Evolutionary conservation across 345 rosid genomes (phyloP).

Genomic region (Limnanthes douglasii): DNA sequence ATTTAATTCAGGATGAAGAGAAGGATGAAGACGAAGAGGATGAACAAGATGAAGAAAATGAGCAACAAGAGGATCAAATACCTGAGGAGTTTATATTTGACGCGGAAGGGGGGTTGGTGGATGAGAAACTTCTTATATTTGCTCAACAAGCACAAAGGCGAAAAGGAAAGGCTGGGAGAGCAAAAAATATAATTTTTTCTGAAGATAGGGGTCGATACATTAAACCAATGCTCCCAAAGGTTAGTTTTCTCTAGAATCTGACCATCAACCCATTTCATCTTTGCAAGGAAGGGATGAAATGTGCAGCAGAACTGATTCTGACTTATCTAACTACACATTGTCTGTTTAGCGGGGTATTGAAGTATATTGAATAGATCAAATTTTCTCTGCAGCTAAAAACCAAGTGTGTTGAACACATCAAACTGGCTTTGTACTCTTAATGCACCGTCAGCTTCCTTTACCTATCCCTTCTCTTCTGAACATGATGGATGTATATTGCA

Average conservation of each 20-base stretch:
- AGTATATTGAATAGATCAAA: too few relatives aligned
- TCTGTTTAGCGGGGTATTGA: too few relatives aligned
- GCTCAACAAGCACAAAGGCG: constrained; percentile 96
- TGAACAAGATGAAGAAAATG: constrained; percentile 51
- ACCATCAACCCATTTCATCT: neutral
- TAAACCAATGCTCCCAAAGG: constrained; percentile 99
- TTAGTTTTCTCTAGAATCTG: constrained; percentile 16
- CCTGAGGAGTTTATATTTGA: constrained; percentile 97
- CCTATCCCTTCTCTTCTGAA: constrained; percentile 5
- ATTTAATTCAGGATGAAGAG: constrained; percentile 43
- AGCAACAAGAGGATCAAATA: constrained; percentile 84
- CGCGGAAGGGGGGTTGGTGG: constrained; percentile 97
- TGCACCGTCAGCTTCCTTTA: too few relatives aligned
- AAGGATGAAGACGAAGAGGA: constrained; percentile 78
- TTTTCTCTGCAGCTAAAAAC: neutral
- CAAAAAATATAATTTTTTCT: constrained; percentile 88
- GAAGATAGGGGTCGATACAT: constrained; percentile 97
- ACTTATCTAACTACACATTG: too few relatives aligned
- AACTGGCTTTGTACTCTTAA: too few relatives aligned
- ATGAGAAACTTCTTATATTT: constrained; percentile 93
- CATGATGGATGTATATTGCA: constrained; percentile 12
- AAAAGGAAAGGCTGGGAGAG: constrained; percentile 91
- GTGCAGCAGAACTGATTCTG: too few relatives aligned
- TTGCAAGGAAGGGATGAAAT: neutral
- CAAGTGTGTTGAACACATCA: neutral